These are phyloP conservation scores for Moelleriella libera DNA, from an alignment of 2,329 filamentous ascomycete species.

Conservation along the genomic window DNA sequence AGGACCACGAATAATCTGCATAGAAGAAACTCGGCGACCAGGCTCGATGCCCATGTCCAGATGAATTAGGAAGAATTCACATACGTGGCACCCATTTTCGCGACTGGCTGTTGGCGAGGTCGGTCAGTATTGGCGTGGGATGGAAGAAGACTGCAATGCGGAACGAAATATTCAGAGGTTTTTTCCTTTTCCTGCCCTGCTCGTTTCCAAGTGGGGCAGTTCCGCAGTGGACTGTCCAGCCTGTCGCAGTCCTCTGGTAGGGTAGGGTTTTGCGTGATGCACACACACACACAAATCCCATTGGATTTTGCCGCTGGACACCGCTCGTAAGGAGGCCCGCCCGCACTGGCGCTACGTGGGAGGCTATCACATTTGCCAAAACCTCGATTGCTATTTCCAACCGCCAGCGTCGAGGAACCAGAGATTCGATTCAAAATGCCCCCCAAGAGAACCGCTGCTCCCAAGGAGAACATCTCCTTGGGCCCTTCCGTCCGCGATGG, in stretches of 20 bases:
- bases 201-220: not conserved
- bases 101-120: conserved; percentile 22
- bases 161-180: conserved; percentile 1
- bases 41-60: conserved; percentile 20
- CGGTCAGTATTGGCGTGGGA: conserved; percentile 23
- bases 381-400: conserved; percentile 15
- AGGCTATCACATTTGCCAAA: conserved; percentile 10
- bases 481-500: conserved; percentile 95
- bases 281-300: conserved; percentile 9
- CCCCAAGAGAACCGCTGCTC: conserved; percentile 79
- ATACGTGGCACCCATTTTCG: conserved; percentile 40
- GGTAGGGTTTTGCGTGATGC: conserved; percentile 17
- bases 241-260: conserved; percentile 9
- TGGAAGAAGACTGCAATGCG: conserved; percentile 1
- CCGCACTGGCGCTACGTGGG: conserved; percentile 5
- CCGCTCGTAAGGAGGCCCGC: conserved; percentile 15
- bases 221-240: not conserved
- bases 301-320: conserved; percentile 22
- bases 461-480: conserved; percentile 96
- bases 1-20: conserved; percentile 70
- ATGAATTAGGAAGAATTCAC: conserved; percentile 24
- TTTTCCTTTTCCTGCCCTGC: conserved; percentile 1
- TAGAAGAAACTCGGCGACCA: conserved; percentile 31
- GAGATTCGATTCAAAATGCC: conserved; percentile 54
- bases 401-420: conserved; percentile 20